A percentile compares a stretch with the other conserved stretches of the same genome.
These are phyloP conservation scores for Alternaria rosae DNA, from an alignment of 2,329 filamentous ascomycete species.

Conservation along the genomic window DNA sequence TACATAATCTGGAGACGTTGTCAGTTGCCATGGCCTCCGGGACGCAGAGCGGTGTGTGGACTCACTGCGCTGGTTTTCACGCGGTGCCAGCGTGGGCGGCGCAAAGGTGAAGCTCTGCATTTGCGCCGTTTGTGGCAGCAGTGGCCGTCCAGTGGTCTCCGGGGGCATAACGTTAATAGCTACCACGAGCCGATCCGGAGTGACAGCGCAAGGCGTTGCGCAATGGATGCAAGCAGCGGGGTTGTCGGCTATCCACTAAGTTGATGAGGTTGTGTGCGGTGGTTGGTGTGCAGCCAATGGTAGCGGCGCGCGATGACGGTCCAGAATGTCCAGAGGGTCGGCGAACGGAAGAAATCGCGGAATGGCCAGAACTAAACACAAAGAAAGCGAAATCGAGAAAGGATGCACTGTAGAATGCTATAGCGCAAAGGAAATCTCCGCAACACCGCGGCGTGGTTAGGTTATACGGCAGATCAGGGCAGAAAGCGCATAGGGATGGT, in stretches of 20 bases:
- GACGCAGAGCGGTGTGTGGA: conserved; percentile 17
- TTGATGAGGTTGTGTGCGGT: conserved; percentile 34
- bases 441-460: conserved; percentile 43
- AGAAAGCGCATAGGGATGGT: conserved; percentile 42
- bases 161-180: conserved; percentile 61
- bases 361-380: conserved; percentile 21
- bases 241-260: conserved; percentile 40
- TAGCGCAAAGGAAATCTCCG: conserved; percentile 45
- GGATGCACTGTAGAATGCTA: conserved; percentile 38
- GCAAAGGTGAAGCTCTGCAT: conserved; percentile 81
- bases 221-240: conserved; percentile 41
- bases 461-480: conserved; percentile 47
- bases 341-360: conserved; percentile 22
- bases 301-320: conserved; percentile 23
- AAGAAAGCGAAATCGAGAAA: conserved; percentile 25
- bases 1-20: conserved; percentile 78
- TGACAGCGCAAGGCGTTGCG: conserved; percentile 22
- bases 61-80: conserved; percentile 87
- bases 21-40: conserved; percentile 22
- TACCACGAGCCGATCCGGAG: conserved; percentile 6
- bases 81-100: conserved; percentile 67
- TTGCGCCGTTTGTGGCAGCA: conserved; percentile 71
- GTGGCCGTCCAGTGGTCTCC: conserved; percentile 67
- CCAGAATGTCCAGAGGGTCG: conserved; percentile 31
- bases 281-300: conserved; percentile 37